These are phyloP conservation scores for Acidomyces sp. DNA, from an alignment of 495 filamentous ascomycete species.

Conservation along the genomic window DNA sequence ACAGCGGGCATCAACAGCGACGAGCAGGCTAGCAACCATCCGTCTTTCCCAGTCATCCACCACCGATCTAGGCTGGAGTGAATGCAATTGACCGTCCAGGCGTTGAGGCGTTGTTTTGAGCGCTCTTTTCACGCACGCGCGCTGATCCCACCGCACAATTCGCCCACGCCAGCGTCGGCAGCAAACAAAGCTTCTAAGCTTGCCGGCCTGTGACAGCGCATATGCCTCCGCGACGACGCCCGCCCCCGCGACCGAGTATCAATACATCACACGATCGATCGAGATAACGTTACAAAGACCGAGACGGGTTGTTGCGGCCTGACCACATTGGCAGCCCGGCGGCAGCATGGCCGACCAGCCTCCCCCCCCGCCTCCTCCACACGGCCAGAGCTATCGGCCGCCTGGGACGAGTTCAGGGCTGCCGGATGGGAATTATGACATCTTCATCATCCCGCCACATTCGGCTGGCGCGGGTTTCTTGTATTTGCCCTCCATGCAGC, in stretches of 20 bases:
- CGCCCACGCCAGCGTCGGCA: not conserved
- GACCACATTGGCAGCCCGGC: not conserved
- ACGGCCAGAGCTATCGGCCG: constrained; percentile 26
- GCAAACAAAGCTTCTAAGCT: not conserved
- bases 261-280: constrained; percentile 13
- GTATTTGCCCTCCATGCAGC: constrained; percentile 78
- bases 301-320: not conserved
- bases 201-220: too few relatives aligned
- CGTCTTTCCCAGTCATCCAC: too few relatives aligned
- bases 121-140: too few relatives aligned
- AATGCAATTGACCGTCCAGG: too few relatives aligned
- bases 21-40: too few relatives aligned
- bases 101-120: too few relatives aligned
- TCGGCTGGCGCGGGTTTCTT: constrained; percentile 81
- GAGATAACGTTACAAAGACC: constrained; percentile 1
- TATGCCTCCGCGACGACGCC: constrained; percentile 16
- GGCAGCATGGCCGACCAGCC: constrained; percentile 12
- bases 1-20: too few relatives aligned
- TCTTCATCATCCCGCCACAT: constrained; percentile 93
- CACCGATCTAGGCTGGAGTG: too few relatives aligned
- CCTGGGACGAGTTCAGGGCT: constrained; percentile 29
- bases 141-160: too few relatives aligned
- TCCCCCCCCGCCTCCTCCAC: constrained; percentile 29
- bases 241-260: constrained; percentile 4
- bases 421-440: constrained; percentile 80